Percentiles rank a stretch among this genome's conserved stretches.
These are phyloP conservation scores for Pleurotus pulmonarius DNA, from an alignment of 768 basidiomycete species.

Conservation along the genomic window DNA sequence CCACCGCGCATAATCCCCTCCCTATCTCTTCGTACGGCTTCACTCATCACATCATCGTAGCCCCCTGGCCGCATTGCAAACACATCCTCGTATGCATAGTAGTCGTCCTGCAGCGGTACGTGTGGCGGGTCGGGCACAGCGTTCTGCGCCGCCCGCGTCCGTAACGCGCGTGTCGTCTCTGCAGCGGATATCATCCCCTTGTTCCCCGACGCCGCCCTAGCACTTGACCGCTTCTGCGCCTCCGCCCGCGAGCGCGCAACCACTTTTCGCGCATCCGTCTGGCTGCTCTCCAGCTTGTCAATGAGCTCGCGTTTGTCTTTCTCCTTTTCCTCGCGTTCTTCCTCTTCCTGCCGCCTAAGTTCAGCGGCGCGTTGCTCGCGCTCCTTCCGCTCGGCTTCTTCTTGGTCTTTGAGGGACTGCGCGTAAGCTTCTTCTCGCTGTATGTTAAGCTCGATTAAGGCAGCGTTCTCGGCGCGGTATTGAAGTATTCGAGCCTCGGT, in stretches of 20 bases:
- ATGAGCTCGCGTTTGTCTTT: slow-evolving; percentile 72
- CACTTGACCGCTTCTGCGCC: slow-evolving; percentile 57
- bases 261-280: slow-evolving; percentile 64
- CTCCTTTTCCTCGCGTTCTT: slow-evolving; percentile 74
- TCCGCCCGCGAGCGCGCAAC: slow-evolving; percentile 67
- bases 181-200: slow-evolving; percentile 14
- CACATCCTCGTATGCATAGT: slow-evolving; percentile 71
- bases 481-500: slow-evolving; percentile 82
- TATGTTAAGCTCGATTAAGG: slow-evolving; percentile 78
- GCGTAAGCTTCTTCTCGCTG: slow-evolving; percentile 79
- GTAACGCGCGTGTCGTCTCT: slow-evolving; percentile 38
- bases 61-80: slow-evolving; percentile 46
- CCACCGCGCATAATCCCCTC: slow-evolving; percentile 82
- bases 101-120: slow-evolving; percentile 72
- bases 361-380: slow-evolving; percentile 67
- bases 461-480: slow-evolving; percentile 79
- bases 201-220: slow-evolving; percentile 35
- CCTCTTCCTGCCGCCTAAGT: slow-evolving; percentile 63
- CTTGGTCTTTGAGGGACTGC: slow-evolving; percentile 69
- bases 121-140: slow-evolving; percentile 77
- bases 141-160: slow-evolving; percentile 63
- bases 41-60: slow-evolving; percentile 74
- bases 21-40: slow-evolving; percentile 69
- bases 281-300: slow-evolving; percentile 75
- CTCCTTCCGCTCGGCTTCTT: slow-evolving; percentile 73